These are phyloP conservation scores for Pythium utonaiense DNA, from an alignment of 352 stramenopile genomes.

Conservation along the genomic window DNA sequence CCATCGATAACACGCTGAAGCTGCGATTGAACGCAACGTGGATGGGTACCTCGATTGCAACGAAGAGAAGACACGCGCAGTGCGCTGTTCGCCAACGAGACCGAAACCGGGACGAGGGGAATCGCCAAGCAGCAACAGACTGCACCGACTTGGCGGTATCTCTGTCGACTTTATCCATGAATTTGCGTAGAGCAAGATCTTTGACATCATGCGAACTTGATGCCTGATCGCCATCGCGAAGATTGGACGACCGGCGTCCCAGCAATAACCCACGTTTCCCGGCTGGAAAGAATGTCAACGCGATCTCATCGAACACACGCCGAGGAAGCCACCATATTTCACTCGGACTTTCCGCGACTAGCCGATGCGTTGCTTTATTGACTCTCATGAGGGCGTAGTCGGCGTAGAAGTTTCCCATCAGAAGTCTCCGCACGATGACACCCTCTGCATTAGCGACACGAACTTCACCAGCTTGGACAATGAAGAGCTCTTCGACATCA, in stretches of 20 bases:
- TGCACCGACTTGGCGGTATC: conserved; percentile 24
- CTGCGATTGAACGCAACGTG: conserved; percentile 24
- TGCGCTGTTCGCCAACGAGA: neutral
- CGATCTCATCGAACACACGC: conserved; percentile 12
- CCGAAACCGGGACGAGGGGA: conserved; percentile 18
- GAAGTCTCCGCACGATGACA: conserved; percentile 5
- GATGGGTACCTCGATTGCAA: conserved; percentile 16
- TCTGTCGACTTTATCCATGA: conserved; percentile 17
- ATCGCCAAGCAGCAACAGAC: conserved; percentile 15
- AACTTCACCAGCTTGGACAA: conserved; percentile 20
- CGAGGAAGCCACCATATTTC: conserved; percentile 26
- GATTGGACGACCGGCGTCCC: neutral
- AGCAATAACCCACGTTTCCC: neutral
- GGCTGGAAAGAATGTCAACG: conserved; percentile 17
- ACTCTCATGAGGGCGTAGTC: conserved; percentile 8
- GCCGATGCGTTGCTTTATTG: conserved; percentile 2
- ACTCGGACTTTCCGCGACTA: conserved; percentile 25
- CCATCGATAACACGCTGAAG: conserved; percentile 13
- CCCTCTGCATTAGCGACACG: conserved; percentile 5
- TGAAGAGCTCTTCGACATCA: conserved; percentile 14
- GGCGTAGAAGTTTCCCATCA: conserved; percentile 13
- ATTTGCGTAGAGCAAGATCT: conserved; percentile 17
- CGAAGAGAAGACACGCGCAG: conserved; percentile 9
- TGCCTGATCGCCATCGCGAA: neutral
- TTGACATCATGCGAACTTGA: neutral